These are phyloP conservation scores for Ophiostoma novo-ulmi DNA, from an alignment of 2,329 filamentous ascomycete genomes.

Conservation along the genomic window DNA sequence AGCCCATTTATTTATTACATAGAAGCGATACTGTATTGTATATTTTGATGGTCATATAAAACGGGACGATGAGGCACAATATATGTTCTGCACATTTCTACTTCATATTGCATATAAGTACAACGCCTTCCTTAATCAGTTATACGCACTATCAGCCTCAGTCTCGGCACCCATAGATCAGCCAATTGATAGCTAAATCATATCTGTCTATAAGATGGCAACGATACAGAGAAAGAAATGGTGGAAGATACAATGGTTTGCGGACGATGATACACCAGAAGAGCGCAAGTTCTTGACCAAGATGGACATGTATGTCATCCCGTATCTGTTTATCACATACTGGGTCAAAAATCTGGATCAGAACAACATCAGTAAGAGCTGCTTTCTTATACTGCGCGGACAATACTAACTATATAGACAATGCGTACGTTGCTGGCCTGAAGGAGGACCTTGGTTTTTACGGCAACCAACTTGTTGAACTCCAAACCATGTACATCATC, in stretches of 20 bases:
- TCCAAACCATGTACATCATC: slow-evolving; percentile 28
- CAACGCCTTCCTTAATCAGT: too few relatives aligned
- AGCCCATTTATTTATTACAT: neutral
- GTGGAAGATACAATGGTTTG: slow-evolving; percentile 20
- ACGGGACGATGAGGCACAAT: too few relatives aligned
- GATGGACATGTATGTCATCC: slow-evolving; percentile 14
- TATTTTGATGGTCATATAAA: neutral
- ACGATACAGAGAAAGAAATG: slow-evolving; percentile 3
- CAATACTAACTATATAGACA: slow-evolving; percentile 21
- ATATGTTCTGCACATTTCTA: too few relatives aligned
- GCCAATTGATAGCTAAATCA: too few relatives aligned
- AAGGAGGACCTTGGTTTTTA: slow-evolving; percentile 30
- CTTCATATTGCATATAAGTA: too few relatives aligned
- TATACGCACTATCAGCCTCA: too few relatives aligned
- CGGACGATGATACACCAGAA: slow-evolving; percentile 12
- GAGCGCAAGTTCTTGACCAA: slow-evolving; percentile 14
- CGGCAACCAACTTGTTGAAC: slow-evolving; percentile 28
- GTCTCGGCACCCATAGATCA: neutral
- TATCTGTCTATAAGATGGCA: neutral
- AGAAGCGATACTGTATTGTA: neutral
- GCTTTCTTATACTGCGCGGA: neutral
- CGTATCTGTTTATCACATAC: slow-evolving; percentile 14
- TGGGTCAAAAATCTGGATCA: slow-evolving; percentile 32
- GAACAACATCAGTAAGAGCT: slow-evolving; percentile 29
- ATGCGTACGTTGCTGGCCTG: slow-evolving; percentile 33